Percentiles rank a stretch among this genome's conserved stretches.
Evolutionary conservation across 768 basidiomycete genomes (phyloP).

Genomic region (Naganishia kalamii): DNA sequence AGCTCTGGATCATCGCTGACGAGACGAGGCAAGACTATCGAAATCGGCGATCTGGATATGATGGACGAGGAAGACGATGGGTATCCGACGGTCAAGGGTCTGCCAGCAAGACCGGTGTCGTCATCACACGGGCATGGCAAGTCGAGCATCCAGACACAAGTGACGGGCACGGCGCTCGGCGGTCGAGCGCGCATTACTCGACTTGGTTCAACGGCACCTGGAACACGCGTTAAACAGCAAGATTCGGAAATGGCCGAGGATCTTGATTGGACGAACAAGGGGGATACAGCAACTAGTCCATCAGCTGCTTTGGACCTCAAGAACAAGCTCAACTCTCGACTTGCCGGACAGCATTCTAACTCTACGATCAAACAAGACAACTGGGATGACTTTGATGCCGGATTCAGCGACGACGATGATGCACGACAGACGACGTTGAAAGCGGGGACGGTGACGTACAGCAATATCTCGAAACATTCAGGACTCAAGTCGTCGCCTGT

Average conservation of each 20-base stretch:
- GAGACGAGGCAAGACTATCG: neutral
- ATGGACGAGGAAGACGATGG: conserved; percentile 21
- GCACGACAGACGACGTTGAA: conserved; percentile 39
- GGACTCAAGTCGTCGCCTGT: neutral
- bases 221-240: neutral
- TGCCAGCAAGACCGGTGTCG: neutral
- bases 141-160: neutral
- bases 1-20: conserved; percentile 14
- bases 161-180: neutral
- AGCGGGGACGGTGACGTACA: conserved; percentile 38
- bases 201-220: neutral
- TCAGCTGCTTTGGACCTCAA: conserved; percentile 15
- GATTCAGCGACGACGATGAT: conserved; percentile 28
- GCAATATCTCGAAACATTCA: conserved; percentile 27
- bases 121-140: neutral
- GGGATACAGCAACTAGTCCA: neutral
- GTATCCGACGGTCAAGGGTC: conserved; percentile 7
- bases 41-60: conserved; percentile 14
- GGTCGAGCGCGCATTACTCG: conserved; percentile 16
- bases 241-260: conserved; percentile 20
- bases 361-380: conserved; percentile 11
- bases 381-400: conserved; percentile 33
- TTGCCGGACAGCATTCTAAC: neutral
- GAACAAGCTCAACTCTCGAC: neutral
- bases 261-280: conserved; percentile 17